phyloP scores from a whole-genome alignment of 345 rosid species.

The Theobroma cacao region DNA sequence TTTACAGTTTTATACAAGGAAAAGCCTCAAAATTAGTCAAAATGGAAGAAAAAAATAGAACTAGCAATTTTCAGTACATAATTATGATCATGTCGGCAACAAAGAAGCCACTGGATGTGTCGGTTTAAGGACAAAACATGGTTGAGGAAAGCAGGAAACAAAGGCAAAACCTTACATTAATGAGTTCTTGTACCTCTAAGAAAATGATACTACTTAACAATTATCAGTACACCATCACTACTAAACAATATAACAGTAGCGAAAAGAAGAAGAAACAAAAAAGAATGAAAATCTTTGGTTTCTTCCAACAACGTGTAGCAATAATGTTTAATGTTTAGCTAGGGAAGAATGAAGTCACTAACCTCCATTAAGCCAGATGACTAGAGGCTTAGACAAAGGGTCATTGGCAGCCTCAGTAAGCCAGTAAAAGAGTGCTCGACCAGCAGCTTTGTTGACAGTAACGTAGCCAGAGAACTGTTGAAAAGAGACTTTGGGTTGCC shows the following conservation, averaged over 20 bases:
- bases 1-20: not conserved
- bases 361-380: constrained; percentile 99
- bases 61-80: not conserved
- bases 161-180: constrained; percentile 7
- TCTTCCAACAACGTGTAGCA: not conserved
- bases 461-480: constrained; percentile 95
- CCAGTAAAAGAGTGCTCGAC: constrained; percentile 96
- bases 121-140: constrained; percentile 10
- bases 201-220: not conserved
- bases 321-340: not conserved
- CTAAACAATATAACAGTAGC: constrained; percentile 35
- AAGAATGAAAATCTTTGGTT: not conserved
- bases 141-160: not conserved
- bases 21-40: not conserved
- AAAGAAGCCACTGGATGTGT: not conserved
- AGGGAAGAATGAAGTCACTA: not conserved
- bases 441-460: constrained; percentile 55
- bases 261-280: not conserved
- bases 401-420: constrained; percentile 64
- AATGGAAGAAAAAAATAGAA: not conserved
- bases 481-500: constrained; percentile 84
- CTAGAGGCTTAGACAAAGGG: constrained; percentile 70
- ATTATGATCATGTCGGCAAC: constrained; percentile 34
- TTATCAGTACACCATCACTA: not conserved
- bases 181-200: not conserved